These are phyloP conservation scores for Globisporangium emineosum DNA, from an alignment of 352 stramenopile genomes.

Conservation along the genomic window DNA sequence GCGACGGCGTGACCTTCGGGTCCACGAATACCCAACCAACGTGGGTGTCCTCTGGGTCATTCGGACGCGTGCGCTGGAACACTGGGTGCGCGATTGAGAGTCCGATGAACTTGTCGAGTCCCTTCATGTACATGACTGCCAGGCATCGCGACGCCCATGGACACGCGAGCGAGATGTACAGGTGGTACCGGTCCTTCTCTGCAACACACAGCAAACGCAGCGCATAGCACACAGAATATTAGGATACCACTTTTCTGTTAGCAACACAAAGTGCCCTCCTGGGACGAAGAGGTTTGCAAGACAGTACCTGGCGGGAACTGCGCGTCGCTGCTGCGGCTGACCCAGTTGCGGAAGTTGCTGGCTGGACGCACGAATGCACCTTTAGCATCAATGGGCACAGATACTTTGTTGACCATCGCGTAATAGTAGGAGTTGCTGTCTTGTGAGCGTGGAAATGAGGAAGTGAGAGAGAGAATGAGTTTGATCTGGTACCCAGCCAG, in stretches of 20 bases:
- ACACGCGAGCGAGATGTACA: conserved; percentile 96
- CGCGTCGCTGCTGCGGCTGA: conserved; percentile 47
- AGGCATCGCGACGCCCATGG: conserved; percentile 84
- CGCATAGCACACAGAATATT: background rate
- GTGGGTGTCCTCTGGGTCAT: conserved; percentile 64
- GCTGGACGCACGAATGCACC: conserved; percentile 67
- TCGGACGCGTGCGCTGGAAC: conserved; percentile 70
- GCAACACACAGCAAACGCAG: background rate
- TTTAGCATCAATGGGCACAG: no score
- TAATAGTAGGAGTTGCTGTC: no score
- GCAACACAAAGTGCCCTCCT: no score
- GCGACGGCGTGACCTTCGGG: conserved; percentile 49
- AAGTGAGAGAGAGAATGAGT: no score
- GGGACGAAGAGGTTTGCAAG: no score
- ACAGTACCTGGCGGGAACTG: conserved; percentile 49
- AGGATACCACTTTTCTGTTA: no score
- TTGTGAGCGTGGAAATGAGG: no score
- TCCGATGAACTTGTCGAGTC: conserved; percentile 92
- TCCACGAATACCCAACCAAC: conserved; percentile 79
- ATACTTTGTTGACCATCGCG: no score
- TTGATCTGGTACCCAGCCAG: no score
- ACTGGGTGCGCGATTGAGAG: conserved; percentile 90
- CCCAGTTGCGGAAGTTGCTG: conserved; percentile 81
- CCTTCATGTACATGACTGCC: conserved; percentile 91
- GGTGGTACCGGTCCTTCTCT: conserved; percentile 83